Evolutionary conservation across 2,329 filamentous ascomycete species (phyloP).

Genomic region (Aschersonia sp.): DNA sequence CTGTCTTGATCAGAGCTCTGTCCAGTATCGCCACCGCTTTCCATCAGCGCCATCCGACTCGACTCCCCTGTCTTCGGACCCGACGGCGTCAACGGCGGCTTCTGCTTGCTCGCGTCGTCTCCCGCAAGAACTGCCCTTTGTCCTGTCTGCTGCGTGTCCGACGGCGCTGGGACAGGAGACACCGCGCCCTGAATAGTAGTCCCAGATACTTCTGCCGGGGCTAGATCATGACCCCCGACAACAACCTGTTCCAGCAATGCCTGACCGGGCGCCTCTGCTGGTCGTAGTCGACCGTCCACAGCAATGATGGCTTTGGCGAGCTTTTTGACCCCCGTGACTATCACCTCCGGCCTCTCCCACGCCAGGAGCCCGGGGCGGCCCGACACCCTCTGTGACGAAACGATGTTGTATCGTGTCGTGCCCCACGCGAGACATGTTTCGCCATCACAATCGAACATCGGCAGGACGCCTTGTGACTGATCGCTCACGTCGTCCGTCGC

Average conservation of each 20-base stretch:
- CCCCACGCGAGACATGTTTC: constrained; percentile 38
- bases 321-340: constrained; percentile 24
- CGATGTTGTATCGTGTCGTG: constrained; percentile 24
- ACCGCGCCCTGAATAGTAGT: constrained; percentile 1
- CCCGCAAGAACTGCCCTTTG: background rate
- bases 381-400: constrained; percentile 22
- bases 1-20: constrained; percentile 5
- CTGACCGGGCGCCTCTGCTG: constrained; percentile 10
- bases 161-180: background rate
- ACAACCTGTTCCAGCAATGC: constrained; percentile 20
- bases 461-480: constrained; percentile 5
- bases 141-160: background rate
- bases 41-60: background rate
- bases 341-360: constrained; percentile 33
- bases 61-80: background rate
- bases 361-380: constrained; percentile 29
- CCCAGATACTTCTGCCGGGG: constrained; percentile 8
- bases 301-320: constrained; percentile 24
- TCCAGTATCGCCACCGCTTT: background rate
- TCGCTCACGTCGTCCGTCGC: constrained; percentile 10
- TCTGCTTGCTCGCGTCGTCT: background rate
- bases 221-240: constrained; percentile 7
- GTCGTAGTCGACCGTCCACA: constrained; percentile 21
- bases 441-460: constrained; percentile 9
- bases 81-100: background rate